These are phyloP conservation scores for Isatis lusitanica DNA, from an alignment of 441 rosid genomes.

Conservation along the genomic window DNA sequence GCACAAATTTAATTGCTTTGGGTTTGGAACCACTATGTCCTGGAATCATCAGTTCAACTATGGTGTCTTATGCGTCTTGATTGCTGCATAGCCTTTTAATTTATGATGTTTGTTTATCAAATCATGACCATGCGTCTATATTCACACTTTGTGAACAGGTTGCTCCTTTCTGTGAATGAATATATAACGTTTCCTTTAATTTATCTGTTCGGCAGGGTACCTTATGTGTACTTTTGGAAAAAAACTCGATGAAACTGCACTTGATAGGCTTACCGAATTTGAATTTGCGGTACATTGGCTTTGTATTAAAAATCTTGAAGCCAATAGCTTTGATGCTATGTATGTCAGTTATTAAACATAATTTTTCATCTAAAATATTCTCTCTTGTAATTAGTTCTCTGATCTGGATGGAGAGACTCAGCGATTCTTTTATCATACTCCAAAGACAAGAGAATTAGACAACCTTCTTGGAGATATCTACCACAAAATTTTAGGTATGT, in stretches of 20 bases:
- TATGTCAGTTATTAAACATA: constrained; percentile 6
- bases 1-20: not conserved
- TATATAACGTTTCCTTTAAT: constrained; percentile 7
- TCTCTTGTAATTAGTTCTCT: constrained; percentile 58
- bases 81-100: constrained; percentile 12
- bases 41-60: constrained; percentile 1
- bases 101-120: constrained; percentile 5
- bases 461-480: constrained; percentile 91
- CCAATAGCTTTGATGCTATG: not conserved
- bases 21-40: not conserved
- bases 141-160: constrained; percentile 5
- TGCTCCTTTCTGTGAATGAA: constrained; percentile 6
- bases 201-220: constrained; percentile 61
- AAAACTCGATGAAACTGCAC: constrained; percentile 57
- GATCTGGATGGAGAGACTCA: constrained; percentile 74
- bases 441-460: constrained; percentile 87
- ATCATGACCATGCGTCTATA: not conserved
- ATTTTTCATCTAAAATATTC: constrained; percentile 6
- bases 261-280: constrained; percentile 57
- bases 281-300: constrained; percentile 68
- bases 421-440: constrained; percentile 82
- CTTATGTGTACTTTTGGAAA: constrained; percentile 84
- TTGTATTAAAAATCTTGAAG: constrained; percentile 14
- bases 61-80: constrained; percentile 27
- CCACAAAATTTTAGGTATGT: constrained; percentile 86